Evolutionary conservation across 2,329 filamentous ascomycete species (phyloP).

Genomic region (Epichloe scottii): DNA sequence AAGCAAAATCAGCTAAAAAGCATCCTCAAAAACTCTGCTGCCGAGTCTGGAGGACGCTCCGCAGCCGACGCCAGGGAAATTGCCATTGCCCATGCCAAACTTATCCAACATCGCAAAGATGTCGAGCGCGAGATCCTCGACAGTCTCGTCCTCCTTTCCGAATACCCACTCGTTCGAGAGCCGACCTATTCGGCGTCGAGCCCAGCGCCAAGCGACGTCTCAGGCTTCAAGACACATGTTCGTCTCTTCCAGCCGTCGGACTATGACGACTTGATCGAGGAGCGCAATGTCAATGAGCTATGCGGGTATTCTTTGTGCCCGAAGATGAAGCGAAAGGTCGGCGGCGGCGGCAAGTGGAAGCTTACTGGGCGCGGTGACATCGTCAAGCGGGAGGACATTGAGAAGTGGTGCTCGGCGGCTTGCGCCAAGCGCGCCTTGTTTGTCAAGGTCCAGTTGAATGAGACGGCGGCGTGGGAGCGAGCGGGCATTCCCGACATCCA

Average conservation of each 20-base stretch:
- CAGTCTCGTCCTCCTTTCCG: slow-evolving; percentile 58
- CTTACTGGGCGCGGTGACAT: slow-evolving; percentile 46
- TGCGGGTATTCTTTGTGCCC: slow-evolving; percentile 81
- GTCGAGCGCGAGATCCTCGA: slow-evolving; percentile 63
- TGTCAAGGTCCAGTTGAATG: slow-evolving; percentile 76
- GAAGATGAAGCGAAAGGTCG: slow-evolving; percentile 43
- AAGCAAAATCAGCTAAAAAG: slow-evolving; percentile 33
- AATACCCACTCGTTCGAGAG: slow-evolving; percentile 31
- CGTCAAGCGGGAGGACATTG: slow-evolving; percentile 57
- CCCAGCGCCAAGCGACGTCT: slow-evolving; percentile 45
- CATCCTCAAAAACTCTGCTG: slow-evolving; percentile 45
- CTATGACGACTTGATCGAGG: slow-evolving; percentile 77
- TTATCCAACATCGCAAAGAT: slow-evolving; percentile 72
- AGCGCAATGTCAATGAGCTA: slow-evolving; percentile 69
- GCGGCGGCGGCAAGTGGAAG: slow-evolving; percentile 52
- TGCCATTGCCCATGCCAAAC: slow-evolving; percentile 69
- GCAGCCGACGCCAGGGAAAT: slow-evolving; percentile 39
- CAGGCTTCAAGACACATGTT: slow-evolving; percentile 53
- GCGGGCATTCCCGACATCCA: slow-evolving; percentile 41
- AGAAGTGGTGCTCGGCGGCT: slow-evolving; percentile 74
- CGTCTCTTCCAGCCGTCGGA: slow-evolving; percentile 72
- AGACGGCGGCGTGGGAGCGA: slow-evolving; percentile 77
- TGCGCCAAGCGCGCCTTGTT: slow-evolving; percentile 75
- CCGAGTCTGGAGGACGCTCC: slow-evolving; percentile 13
- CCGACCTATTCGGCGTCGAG: slow-evolving; percentile 29